Evolutionary conservation across 1,284 basidiomycete genomes (phyloP), one percentile per base, ranked within the genome.

Genomic region (Pyrrhoderma lamaoense): DNA sequence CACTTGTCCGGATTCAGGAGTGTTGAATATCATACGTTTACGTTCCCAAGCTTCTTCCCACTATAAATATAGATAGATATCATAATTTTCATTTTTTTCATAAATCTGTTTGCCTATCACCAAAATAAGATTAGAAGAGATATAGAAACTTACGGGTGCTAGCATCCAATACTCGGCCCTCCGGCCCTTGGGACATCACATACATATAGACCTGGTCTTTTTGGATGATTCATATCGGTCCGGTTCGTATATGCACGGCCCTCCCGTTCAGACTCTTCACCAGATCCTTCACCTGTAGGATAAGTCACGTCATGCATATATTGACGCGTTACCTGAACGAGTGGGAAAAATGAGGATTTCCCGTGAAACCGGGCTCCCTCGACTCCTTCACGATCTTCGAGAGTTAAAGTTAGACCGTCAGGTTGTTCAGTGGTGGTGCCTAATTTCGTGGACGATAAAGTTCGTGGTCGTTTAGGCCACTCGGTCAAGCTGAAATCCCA

Each of bases 21-120:
- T 21, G 23, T 8, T 22, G 23, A 44, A 25, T 13, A 23, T 22
- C 19, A 47, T 23, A 25, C 27, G 39, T 42, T 46, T 51, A 16
- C 74, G 70, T 63, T 82, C 80, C 61, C 73, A 80, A 21, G 63
- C 63, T 45, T 74, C 63, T 62, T 85, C 82, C 80, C 82, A 85
- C 80, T 55, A 27, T 37, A n/a, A 37, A 38, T 22, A 21, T 45
- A 39, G 25, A 34, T 21, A 21, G 39, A n/a, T n/a, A n/a, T n/a
- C n/a, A 34, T 16, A 35, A 9, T 19, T 34, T 45, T 8, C 42
- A 25, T 45, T 11, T 40, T 8, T 7, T 5, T 22, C 7, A 7
- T 40, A 5, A 8, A 18, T 40, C 16, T 5, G 21, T 18, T 5
- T 18, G 7, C 8, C 38, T 18, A 40, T 18, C 7, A 4, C 38